Evolutionary conservation across 2,329 filamentous ascomycete genomes (phyloP).

Genomic region (Arthrinium puccinioides): DNA sequence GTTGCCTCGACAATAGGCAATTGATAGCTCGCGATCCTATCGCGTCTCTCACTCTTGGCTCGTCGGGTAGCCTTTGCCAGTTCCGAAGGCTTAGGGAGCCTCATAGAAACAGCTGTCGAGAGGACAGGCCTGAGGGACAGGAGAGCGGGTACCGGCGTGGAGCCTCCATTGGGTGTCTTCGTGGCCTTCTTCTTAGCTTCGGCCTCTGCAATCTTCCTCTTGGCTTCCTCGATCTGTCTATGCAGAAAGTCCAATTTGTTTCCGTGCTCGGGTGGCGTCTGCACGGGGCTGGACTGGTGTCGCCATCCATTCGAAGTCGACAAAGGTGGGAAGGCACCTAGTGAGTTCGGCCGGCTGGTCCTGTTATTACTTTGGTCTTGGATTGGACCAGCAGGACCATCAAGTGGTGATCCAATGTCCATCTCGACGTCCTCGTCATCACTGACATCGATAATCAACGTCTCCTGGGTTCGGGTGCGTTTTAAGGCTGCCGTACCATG

Average conservation of each 20-base stretch:
- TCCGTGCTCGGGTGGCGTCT: slow-evolving; percentile 24
- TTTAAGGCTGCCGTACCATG: slow-evolving; percentile 40
- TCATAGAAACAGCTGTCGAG: slow-evolving; percentile 5
- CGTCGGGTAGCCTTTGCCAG: slow-evolving; percentile 4
- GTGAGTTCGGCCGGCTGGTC: slow-evolving; percentile 27
- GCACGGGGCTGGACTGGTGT: slow-evolving; percentile 30
- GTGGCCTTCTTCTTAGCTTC: slow-evolving; percentile 41
- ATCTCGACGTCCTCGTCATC: slow-evolving; percentile 64
- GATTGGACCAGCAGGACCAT: slow-evolving; percentile 26
- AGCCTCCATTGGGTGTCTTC: slow-evolving; percentile 8
- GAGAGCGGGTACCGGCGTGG: slow-evolving; percentile 15
- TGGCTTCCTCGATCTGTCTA: slow-evolving; percentile 54
- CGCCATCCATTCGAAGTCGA: slow-evolving; percentile 28
- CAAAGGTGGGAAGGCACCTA: slow-evolving; percentile 38
- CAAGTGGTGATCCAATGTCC: slow-evolving; percentile 53
- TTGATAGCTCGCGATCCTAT: slow-evolving; percentile 30
- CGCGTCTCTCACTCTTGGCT: slow-evolving; percentile 14
- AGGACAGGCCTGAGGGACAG: slow-evolving; percentile 10
- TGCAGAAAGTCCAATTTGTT: slow-evolving; percentile 20
- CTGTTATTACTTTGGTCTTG: slow-evolving; percentile 23
- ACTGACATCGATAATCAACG: slow-evolving; percentile 78
- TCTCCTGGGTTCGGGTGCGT: slow-evolving; percentile 42
- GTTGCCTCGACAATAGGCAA: slow-evolving; percentile 29
- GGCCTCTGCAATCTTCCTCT: slow-evolving; percentile 49
- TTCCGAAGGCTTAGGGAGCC: slow-evolving; percentile 8